Base-by-base conservation (phyloP, 768 basidiomycete species). In the Podaxis mareebaensis region DNA sequence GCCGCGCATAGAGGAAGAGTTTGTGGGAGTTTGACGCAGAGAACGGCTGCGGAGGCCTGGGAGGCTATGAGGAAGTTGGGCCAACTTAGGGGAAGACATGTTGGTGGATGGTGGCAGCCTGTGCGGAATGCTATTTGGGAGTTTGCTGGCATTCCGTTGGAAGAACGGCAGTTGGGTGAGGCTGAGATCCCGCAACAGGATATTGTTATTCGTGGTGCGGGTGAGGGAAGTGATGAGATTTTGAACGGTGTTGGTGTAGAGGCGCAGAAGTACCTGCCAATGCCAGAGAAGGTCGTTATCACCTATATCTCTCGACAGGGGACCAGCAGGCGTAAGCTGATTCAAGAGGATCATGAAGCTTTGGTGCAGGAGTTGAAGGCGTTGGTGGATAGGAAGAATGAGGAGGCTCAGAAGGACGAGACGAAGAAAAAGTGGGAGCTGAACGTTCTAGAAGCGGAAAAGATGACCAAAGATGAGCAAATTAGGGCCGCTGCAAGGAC, bases 31-130 rank as follows among this genome's bases (percentile, higher is more conserved):
- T 79, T 80, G 64, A 89, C 85, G 4, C 89, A 92, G 67, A 80
- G 93, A 17, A 92, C 85, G 0, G 92, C 91, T 0, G 83, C 88
- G 1, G 86, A 87, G 70, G 87, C 92, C 7, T 79, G 83, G 74
- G 81, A 88, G 53, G 73, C 77, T 63, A 85, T 89, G 80, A 71
- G 73, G 4, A 53, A 64, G 5, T 56, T 67, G 15, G 70, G 72
- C 10, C 71, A 74, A 64, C 70, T 82, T 11, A 68, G 74, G 33
- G 81, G 82, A 0, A 68, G 74, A 4, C 75, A 74, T 44, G 82
- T 79, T 5, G 83, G 82, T 30, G 82, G 81, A 48, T 95, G 91
- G 91, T 95, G 92, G 92, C 87, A 88, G 69, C 85, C 88, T n/a
- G 70, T 95, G 22, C 78, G 89, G 38, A 72, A 81, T 40, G 83